A percentile compares a stretch with the other conserved stretches of the same genome.
Conservation (phyloP, 192 early-diverging fungal species). For the Linnemannia schmuckeri region DNA sequence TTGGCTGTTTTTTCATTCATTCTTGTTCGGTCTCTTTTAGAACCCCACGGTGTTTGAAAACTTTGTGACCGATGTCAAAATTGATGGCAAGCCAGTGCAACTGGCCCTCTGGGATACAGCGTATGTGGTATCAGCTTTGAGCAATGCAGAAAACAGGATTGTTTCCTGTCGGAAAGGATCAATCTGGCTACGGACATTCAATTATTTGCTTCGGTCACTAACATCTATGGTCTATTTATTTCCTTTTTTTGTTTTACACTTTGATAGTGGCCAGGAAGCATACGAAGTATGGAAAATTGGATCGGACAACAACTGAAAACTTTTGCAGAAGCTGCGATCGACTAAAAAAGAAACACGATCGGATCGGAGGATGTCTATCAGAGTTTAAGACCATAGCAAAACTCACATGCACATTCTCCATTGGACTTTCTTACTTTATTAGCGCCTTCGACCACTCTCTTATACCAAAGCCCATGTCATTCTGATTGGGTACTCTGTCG, state of each 20-base stretch:
- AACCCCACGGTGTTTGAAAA: conserved; percentile 97
- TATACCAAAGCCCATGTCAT: conserved; percentile 96
- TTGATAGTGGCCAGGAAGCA: conserved; percentile 68
- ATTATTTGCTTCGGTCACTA: background rate
- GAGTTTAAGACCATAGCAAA: background rate
- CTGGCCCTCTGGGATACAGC: conserved; percentile 98
- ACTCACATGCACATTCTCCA: background rate
- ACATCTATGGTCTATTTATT: background rate
- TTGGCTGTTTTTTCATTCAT: conserved; percentile 6
- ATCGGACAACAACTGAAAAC: background rate
- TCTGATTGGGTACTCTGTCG: conserved; percentile 93
- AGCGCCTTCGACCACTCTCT: conserved; percentile 92
- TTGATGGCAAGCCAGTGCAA: conserved; percentile 88
- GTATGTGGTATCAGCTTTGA: conserved; percentile 25
- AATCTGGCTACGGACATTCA: background rate
- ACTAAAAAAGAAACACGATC: conserved; percentile 1
- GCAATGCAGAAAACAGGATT: background rate
- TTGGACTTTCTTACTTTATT: conserved; percentile 27
- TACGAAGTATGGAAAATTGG: conserved; percentile 60
- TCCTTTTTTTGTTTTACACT: background rate
- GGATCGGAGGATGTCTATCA: background rate
- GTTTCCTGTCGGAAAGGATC: background rate
- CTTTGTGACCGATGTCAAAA: conserved; percentile 90
- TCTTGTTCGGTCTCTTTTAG: conserved; percentile 61
- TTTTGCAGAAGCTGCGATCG: background rate